Evolutionary conservation across 2,329 filamentous ascomycete species (phyloP).

Genomic region (Aspergillus neoniger): DNA sequence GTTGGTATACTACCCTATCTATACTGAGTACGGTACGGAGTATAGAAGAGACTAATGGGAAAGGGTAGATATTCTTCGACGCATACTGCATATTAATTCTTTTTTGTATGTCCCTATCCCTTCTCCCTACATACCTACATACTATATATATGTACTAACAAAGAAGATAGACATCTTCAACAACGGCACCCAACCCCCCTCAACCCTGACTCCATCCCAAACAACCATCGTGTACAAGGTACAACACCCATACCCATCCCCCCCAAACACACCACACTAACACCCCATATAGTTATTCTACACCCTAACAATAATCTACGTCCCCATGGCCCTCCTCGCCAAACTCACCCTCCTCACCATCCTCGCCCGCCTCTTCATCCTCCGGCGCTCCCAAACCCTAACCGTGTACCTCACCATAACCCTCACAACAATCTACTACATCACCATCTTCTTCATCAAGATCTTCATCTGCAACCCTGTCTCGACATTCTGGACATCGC

Average conservation of each 20-base stretch:
- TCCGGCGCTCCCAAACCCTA: conserved; percentile 13
- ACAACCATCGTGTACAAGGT: not conserved
- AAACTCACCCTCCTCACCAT: conserved; percentile 19
- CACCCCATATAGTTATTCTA: conserved; percentile 8
- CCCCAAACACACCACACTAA: too few relatives aligned
- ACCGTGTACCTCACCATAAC: conserved; percentile 15
- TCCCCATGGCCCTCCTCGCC: conserved; percentile 18
- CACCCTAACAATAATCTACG: conserved; percentile 18
- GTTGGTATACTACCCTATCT: not conserved
- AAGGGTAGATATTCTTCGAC: not conserved
- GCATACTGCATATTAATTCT: not conserved
- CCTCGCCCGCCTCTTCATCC: conserved; percentile 17
- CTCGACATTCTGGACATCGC: conserved; percentile 17
- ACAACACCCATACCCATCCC: not conserved
- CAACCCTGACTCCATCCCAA: not conserved
- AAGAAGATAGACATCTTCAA: not conserved
- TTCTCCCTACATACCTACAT: not conserved
- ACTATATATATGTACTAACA: not conserved
- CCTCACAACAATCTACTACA: conserved; percentile 16
- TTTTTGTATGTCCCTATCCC: not conserved
- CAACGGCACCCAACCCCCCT: not conserved
- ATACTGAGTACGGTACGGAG: too few relatives aligned
- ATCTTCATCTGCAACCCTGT: conserved; percentile 21
- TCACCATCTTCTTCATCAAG: conserved; percentile 21
- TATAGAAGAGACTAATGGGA: too few relatives aligned